These are phyloP conservation scores for Poa annua DNA, from an alignment of 176 grass and related monocot species.

Conservation along the genomic window DNA sequence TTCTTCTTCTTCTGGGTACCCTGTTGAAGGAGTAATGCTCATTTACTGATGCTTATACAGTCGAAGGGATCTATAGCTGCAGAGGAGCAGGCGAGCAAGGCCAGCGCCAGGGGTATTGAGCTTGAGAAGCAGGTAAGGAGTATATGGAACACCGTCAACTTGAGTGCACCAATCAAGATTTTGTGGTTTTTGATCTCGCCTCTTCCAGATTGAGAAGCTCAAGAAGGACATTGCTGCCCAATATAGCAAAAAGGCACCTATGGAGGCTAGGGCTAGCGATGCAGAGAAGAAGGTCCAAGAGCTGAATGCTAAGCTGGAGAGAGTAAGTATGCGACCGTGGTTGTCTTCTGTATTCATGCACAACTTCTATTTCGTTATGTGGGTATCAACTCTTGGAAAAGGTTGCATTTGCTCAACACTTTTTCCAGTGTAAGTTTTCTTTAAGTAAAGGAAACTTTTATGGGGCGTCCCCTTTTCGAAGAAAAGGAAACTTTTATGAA, in stretches of 20 bases:
- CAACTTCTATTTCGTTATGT: conserved; percentile 27
- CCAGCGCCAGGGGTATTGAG: conserved; percentile 44
- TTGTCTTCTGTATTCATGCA: conserved; percentile 8
- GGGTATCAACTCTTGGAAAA: not conserved
- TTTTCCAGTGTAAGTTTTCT: not conserved
- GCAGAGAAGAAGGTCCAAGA: conserved; percentile 70
- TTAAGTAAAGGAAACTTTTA: too few species aligned
- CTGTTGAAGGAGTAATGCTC: conserved; percentile 3
- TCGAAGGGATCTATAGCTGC: conserved; percentile 52
- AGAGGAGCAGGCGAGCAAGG: conserved; percentile 61
- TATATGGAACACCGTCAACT: conserved; percentile 7
- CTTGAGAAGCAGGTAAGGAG: conserved; percentile 77
- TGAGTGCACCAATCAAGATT: conserved; percentile 7
- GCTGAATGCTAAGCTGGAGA: conserved; percentile 66
- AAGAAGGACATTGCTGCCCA: conserved; percentile 62
- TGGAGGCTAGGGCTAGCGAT: conserved; percentile 54
- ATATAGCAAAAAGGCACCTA: conserved; percentile 50
- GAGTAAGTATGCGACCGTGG: conserved; percentile 51
- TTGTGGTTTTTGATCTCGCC: conserved; percentile 16
- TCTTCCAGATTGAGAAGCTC: conserved; percentile 63
- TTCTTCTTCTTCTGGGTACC: not conserved
- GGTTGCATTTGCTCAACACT: not conserved
- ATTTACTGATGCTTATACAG: conserved; percentile 41
- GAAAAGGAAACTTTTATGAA: not conserved
- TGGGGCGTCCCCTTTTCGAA: too few species aligned